Conservation (phyloP, 371 early-diverging fungal genomes). For the Quaeritorhiza haematococci region DNA sequence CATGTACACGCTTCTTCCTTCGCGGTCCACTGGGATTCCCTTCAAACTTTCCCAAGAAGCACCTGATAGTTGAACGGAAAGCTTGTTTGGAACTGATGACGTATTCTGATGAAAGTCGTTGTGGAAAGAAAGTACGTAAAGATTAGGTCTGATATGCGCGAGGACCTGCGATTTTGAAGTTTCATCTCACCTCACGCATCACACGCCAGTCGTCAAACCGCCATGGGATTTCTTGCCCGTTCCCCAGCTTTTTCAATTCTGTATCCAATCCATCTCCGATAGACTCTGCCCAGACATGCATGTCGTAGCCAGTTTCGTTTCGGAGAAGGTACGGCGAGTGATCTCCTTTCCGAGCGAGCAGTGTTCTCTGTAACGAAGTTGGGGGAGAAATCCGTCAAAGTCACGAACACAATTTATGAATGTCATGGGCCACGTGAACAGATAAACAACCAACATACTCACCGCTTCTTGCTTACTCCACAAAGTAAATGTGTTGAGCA, state of each 20-base stretch:
- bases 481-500: conserved; percentile 57
- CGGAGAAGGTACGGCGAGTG: conserved; percentile 75
- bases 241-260: conserved; percentile 59
- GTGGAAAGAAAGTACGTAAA: neutral
- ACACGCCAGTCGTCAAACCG: conserved; percentile 94
- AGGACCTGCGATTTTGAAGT: no score
- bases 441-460: neutral
- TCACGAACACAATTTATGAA: neutral
- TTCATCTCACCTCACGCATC: conserved; percentile 69
- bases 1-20: conserved; percentile 74
- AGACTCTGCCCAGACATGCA: conserved; percentile 82
- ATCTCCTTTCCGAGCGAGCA: conserved; percentile 15
- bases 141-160: neutral
- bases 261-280: conserved; percentile 51
- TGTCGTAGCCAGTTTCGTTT: conserved; percentile 85
- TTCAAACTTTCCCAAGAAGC: conserved; percentile 88
- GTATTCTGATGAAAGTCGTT: neutral
- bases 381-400: neutral
- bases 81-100: conserved; percentile 45
- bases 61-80: conserved; percentile 82
- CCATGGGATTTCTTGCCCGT: conserved; percentile 80
- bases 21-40: conserved; percentile 79
- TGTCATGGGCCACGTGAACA: neutral
- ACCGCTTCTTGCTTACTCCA: conserved; percentile 44
- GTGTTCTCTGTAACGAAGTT: no score